Base-by-base conservation (phyloP, 1,139 yeast species). In the Blastobotrys elegans region DNA sequence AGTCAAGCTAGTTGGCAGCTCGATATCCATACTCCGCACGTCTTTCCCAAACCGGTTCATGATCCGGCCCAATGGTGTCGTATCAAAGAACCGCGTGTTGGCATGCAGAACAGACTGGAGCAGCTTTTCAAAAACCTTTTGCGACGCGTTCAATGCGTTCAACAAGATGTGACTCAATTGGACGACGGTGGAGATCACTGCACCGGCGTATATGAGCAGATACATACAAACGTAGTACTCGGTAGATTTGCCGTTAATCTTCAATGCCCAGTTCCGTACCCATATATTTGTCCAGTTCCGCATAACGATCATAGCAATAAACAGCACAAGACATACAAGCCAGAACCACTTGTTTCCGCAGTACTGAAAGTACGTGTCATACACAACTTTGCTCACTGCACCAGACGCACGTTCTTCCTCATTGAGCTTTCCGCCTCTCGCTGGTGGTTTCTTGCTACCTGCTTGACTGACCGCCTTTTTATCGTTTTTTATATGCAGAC, bases 21-120 rank as follows among this genome's bases (percentile, higher is more conserved):
- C 97, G 70, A 90, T 97, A 67, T 92, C 98, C 53, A 89, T 79
- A 18, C 94, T 80, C 67, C 90, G 97, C 53, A 92, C 80, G 71
- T 92, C 98, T 66, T 89, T 90, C 17, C 97, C 89, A 64, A 94
- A 92, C 64, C 98, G 78, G 69, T 92, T 92, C 94, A 92, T 88
- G 53, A 92, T 87, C 66, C 98, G 82, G 29, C 98, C 98, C 59
- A 85, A 76, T 17, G 98, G 98, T 2, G 98, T 92, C 34, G 94
- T 77, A 64, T 92, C 98, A 65, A 90, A 92, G 68, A 92, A 92
- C 59, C 97, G 79, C 56, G 89, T 72, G 58, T 76, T 85, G 2
- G 97, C 94, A 53, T 82, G 77, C 59, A 67, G 66, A 37, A 90
- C 82, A 20, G 77, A 75, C 26, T 71, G 66, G 59, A 92, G 73